Evolutionary conservation across 2,329 filamentous ascomycete species (phyloP).

Genomic region (Sporothrix mexicana): DNA sequence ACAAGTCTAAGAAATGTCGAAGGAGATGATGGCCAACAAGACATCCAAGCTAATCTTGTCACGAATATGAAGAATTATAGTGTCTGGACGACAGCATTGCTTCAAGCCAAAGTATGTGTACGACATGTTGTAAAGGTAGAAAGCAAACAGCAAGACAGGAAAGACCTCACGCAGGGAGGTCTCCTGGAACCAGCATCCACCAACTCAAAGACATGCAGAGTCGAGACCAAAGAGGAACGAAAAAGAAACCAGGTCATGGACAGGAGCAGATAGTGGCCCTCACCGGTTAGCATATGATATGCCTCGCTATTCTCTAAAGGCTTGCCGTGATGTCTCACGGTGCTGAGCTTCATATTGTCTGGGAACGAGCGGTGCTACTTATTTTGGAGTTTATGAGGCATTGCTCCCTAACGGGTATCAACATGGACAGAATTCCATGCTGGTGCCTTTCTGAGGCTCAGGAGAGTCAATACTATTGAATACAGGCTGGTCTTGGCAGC

Average conservation of each 20-base stretch:
- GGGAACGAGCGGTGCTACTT: too few species aligned
- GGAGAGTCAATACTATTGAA: background rate
- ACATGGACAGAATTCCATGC: background rate
- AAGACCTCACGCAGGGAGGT: background rate
- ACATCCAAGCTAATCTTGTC: background rate
- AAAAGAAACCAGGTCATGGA: background rate
- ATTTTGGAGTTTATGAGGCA: too few species aligned
- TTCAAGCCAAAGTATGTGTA: background rate
- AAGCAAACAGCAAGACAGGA: background rate
- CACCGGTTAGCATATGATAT: background rate
- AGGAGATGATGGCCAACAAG: too few species aligned
- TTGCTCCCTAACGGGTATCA: too few species aligned
- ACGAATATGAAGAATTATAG: background rate
- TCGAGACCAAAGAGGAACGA: background rate
- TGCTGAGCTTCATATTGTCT: background rate
- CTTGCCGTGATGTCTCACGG: too few species aligned
- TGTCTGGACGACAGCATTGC: constrained; percentile 7
- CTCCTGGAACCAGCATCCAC: background rate
- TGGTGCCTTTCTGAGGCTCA: background rate
- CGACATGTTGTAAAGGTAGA: background rate
- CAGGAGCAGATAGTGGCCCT: background rate
- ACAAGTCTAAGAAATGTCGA: background rate
- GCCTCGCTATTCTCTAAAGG: background rate
- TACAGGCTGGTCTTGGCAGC: background rate
- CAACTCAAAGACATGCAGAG: too few species aligned